These are phyloP conservation scores for Austroboletus rostrupii DNA, from an alignment of 1,284 basidiomycete genomes.

Conservation along the genomic window DNA sequence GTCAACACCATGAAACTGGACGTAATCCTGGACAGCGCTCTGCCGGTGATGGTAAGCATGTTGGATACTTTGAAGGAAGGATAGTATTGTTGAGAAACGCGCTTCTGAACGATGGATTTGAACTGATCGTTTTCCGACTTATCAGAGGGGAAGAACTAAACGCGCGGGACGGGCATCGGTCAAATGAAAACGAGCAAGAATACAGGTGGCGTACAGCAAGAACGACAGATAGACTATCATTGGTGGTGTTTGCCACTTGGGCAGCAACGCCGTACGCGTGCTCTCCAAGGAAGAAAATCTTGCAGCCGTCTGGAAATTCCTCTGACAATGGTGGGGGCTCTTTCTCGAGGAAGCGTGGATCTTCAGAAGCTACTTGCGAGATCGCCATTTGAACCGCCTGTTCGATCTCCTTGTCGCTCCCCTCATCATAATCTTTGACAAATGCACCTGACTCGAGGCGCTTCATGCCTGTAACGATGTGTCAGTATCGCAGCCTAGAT, in stretches of 20 bases:
- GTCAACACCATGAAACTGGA: conserved; percentile 87
- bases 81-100: conserved; percentile 60
- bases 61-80: conserved; percentile 75
- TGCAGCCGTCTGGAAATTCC: conserved; percentile 88
- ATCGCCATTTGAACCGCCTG: conserved; percentile 85
- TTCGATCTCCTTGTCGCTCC: conserved; percentile 74
- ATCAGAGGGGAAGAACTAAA: conserved; percentile 84
- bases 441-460: conserved; percentile 86
- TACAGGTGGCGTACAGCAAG: conserved; percentile 61
- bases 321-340: conserved; percentile 78
- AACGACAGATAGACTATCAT: conserved; percentile 68
- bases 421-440: conserved; percentile 88
- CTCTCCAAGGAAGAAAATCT: conserved; percentile 93
- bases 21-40: conserved; percentile 85
- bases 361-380: conserved; percentile 76
- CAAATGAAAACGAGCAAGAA: conserved; percentile 1
- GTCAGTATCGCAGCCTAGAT: neutral
- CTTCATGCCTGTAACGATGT: conserved; percentile 64
- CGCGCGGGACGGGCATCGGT: conserved; percentile 6
- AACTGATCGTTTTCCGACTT: conserved; percentile 77
- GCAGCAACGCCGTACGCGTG: conserved; percentile 94
- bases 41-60: conserved; percentile 65
- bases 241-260: conserved; percentile 72
- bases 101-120: conserved; percentile 58
- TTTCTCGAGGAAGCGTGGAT: conserved; percentile 83